Base-by-base conservation (phyloP, 139 green algal genomes). In the Chlamydomonas sp. region DNA sequence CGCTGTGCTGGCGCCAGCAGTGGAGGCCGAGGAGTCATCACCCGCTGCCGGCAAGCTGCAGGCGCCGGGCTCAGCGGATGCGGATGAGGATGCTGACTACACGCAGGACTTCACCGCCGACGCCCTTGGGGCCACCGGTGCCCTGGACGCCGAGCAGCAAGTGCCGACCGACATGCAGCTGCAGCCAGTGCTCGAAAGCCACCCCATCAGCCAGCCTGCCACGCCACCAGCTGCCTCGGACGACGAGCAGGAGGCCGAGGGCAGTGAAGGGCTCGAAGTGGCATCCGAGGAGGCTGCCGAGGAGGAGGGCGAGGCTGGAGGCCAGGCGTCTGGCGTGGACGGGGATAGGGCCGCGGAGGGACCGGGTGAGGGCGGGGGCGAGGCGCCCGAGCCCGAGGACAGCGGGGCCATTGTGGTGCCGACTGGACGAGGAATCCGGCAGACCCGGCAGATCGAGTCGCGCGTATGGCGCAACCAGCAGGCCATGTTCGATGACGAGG, bases 381-480 rank as follows among this genome's bases (percentile, higher is more conserved):
- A 49, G 31, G 31, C 31, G 20, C 57, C 75, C 7, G 80, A 85
- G 16, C n/a, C 14, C 6, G 83, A 87, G 83, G 83, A 87, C 5
- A 87, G 83, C 31, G 83, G 73, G 12, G 63, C 80, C 62, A 66
- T 87, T 6, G 3, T 69, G 17, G 83, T 87, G 72, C 83, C 83
- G 15, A n/a, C 60, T 4, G 73, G 73, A 31, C 72, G 72, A 20
- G 72, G 83, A 72, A 80, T 87, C 15, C 74, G 73, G 14, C 83
- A 87, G 83, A 87, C 83, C 62, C 83, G 74, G 6, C 15, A 87
- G 72, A 87, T 87, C 16, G 72, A 80, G 73, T 87, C 83, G 20
- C 61, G 62, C 1, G 18, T 16, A 8, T 87, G 83, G 83, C 83
- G 72, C 31, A 80, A 17, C 73, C 73, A 75, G 31, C n/a, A 87